Percentiles rank a stretch among this genome's conserved stretches.
These are phyloP conservation scores for Microcos paniculata DNA, from an alignment of 345 rosid genomes.

Conservation along the genomic window DNA sequence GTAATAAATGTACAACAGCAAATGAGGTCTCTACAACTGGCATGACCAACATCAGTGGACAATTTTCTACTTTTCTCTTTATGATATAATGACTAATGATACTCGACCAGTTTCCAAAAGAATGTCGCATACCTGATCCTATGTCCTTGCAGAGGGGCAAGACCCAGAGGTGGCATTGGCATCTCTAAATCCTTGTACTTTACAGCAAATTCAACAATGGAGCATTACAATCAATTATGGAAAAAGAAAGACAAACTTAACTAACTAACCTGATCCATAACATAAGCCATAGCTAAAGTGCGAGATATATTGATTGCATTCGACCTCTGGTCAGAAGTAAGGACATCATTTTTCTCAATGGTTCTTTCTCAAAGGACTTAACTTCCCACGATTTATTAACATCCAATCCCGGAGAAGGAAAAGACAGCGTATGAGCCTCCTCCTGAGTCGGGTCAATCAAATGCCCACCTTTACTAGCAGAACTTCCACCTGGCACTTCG, in stretches of 20 bases:
- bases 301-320: constrained; percentile 72
- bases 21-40: background rate
- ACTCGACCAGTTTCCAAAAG: background rate
- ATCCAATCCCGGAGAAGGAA: constrained; percentile 17
- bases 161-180: constrained; percentile 90
- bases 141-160: constrained; percentile 55
- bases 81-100: background rate
- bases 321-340: constrained; percentile 62
- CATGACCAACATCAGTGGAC: background rate
- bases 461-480: constrained; percentile 23
- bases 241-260: constrained; percentile 3
- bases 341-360: constrained; percentile 26
- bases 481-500: constrained; percentile 14
- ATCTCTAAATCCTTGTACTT: constrained; percentile 66
- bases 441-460: constrained; percentile 45
- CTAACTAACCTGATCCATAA: constrained; percentile 84
- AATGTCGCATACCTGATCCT: constrained; percentile 57
- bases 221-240: background rate
- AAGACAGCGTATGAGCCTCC: constrained; percentile 53
- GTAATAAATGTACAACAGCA: background rate
- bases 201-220: background rate
- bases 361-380: constrained; percentile 30
- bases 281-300: constrained; percentile 86
- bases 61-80: background rate
- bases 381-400: constrained; percentile 30